Percentiles rank a stretch among this genome's conserved stretches.
These are phyloP conservation scores for Penicillium sp. DNA, from an alignment of 2,329 filamentous ascomycete genomes.

Conservation along the genomic window DNA sequence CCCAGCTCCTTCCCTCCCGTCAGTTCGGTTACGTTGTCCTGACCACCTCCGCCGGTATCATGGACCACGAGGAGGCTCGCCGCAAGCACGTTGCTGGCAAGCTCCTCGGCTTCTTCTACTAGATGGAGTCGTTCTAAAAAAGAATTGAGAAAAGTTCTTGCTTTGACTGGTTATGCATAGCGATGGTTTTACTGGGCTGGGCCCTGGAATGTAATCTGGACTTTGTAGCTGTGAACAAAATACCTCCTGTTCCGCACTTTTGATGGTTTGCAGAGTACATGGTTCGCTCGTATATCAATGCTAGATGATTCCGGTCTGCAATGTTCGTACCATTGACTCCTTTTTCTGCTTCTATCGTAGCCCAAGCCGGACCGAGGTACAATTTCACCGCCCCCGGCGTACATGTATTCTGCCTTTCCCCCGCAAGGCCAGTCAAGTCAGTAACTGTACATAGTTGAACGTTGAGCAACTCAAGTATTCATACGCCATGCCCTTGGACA, in stretches of 20 bases:
- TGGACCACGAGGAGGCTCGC: slow-evolving; percentile 99
- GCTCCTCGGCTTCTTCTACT: slow-evolving; percentile 99
- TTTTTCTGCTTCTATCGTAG: background rate
- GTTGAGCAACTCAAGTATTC: background rate
- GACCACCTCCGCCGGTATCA: slow-evolving; percentile 98
- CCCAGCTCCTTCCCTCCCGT: slow-evolving; percentile 98
- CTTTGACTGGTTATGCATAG: slow-evolving; percentile 28
- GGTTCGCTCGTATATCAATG: slow-evolving; percentile 23
- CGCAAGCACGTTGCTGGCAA: slow-evolving; percentile 99
- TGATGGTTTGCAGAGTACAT: slow-evolving; percentile 27
- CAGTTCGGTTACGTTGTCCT: slow-evolving; percentile 99
- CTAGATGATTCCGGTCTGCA: slow-evolving; percentile 24
- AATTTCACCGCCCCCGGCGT: background rate
- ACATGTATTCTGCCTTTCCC: slow-evolving; percentile 21
- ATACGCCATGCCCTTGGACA: slow-evolving; percentile 62
- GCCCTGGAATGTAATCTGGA: slow-evolving; percentile 29
- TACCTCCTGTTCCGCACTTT: slow-evolving; percentile 15
- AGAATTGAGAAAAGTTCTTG: slow-evolving; percentile 31
- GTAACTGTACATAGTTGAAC: background rate
- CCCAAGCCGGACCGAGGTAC: background rate
- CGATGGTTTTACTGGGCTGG: slow-evolving; percentile 20
- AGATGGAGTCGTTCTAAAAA: slow-evolving; percentile 44
- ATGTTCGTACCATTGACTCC: background rate
- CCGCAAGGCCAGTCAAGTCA: slow-evolving; percentile 13
- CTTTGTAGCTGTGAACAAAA: slow-evolving; percentile 23